Evolutionary conservation across 129 eudicot genomes (phyloP).

Genomic region (Cynara cardunculus): DNA sequence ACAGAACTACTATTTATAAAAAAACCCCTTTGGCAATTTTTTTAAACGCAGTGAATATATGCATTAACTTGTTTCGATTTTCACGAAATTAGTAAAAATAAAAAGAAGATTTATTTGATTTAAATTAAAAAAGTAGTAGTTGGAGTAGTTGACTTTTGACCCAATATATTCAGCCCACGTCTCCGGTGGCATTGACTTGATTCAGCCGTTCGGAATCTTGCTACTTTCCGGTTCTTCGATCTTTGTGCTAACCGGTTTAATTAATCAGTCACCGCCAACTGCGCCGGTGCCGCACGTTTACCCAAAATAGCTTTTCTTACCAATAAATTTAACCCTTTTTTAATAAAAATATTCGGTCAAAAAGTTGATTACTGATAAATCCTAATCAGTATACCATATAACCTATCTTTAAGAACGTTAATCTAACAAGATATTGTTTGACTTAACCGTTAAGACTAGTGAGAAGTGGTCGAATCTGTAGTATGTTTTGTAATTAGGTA

Average conservation of each 20-base stretch:
- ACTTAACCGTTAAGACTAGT: too few relatives aligned
- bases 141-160: constrained; percentile 22
- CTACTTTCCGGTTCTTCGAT: constrained; percentile 13
- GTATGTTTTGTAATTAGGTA: too few relatives aligned
- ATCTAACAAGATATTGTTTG: too few relatives aligned
- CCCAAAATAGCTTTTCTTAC: background rate
- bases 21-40: too few relatives aligned
- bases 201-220: constrained; percentile 29
- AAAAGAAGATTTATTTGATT: background rate
- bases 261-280: background rate
- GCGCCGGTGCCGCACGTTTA: constrained; percentile 2
- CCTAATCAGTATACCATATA: too few relatives aligned
- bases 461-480: too few relatives aligned
- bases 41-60: too few relatives aligned
- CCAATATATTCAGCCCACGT: background rate
- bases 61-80: too few relatives aligned
- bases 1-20: too few relatives aligned
- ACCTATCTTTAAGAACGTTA: too few relatives aligned
- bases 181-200: constrained; percentile 12
- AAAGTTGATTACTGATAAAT: background rate
- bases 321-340: background rate
- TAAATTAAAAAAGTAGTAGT: background rate
- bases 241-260: background rate
- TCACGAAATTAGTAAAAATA: background rate
- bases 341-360: background rate